These are phyloP conservation scores for Hemisphaericaspora xylofermentans DNA, from an alignment of 1,139 yeast species.

Conservation along the genomic window DNA sequence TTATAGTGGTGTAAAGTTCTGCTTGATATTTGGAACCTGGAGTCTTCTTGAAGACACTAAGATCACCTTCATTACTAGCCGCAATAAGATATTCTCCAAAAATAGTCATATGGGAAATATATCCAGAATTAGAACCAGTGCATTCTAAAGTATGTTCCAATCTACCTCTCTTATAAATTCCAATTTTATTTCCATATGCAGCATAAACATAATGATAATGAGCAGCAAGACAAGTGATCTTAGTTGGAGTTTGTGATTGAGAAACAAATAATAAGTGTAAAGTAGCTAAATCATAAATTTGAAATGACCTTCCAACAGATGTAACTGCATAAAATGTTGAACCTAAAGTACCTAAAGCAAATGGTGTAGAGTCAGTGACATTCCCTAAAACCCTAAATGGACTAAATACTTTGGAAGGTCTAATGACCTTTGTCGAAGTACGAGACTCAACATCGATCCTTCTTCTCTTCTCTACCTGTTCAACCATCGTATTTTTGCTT, in stretches of 20 bases:
- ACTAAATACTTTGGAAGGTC: constrained; percentile 39
- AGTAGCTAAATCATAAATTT: constrained; percentile 89
- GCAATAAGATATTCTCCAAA: constrained; percentile 84
- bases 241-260: constrained; percentile 67
- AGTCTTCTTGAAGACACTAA: constrained; percentile 65
- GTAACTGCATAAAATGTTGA: constrained; percentile 85
- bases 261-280: constrained; percentile 86
- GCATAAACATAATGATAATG: constrained; percentile 86
- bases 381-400: constrained; percentile 58
- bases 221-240: constrained; percentile 71
- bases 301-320: constrained; percentile 86
- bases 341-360: constrained; percentile 87
- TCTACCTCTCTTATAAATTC: constrained; percentile 81
- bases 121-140: constrained; percentile 24
- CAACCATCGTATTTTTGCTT: constrained; percentile 23
- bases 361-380: constrained; percentile 76
- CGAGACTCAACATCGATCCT: constrained; percentile 18
- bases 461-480: constrained; percentile 33
- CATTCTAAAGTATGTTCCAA: constrained; percentile 55
- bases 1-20: constrained; percentile 64
- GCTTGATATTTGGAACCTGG: constrained; percentile 52
- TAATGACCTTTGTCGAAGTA: constrained; percentile 6
- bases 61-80: constrained; percentile 47
- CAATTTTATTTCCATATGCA: constrained; percentile 68
- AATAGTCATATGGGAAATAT: constrained; percentile 51